Percentiles rank a stretch among this genome's conserved stretches.
phyloP scores from a whole-genome alignment of 805 yeast species.

The Saccharomycopsis microspora region DNA sequence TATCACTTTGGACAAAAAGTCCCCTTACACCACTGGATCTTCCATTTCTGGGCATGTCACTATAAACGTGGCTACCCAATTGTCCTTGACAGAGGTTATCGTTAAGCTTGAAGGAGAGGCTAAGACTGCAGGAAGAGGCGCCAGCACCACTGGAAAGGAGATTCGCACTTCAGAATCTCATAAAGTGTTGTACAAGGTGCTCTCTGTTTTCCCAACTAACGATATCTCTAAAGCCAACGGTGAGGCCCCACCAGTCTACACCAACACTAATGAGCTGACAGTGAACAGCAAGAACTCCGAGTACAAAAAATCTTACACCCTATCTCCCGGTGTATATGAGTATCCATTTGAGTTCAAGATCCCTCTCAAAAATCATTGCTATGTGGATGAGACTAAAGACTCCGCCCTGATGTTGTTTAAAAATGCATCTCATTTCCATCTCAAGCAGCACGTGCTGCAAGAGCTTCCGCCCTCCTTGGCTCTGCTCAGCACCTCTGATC shows the following conservation, averaged over 20 bases:
- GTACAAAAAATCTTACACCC: neutral
- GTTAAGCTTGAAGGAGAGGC: conserved; percentile 13
- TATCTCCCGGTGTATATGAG: conserved; percentile 10
- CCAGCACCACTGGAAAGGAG: neutral
- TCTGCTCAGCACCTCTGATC: neutral
- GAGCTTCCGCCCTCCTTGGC: conserved; percentile 9
- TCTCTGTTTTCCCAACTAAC: conserved; percentile 10
- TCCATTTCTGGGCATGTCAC: conserved; percentile 5
- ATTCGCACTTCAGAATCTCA: conserved; percentile 2
- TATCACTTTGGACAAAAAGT: too few species aligned
- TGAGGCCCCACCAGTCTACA: too few species aligned
- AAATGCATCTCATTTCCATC: neutral
- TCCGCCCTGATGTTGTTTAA: neutral
- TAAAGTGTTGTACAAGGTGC: conserved; percentile 1
- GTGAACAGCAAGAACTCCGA: neutral
- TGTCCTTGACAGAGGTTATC: conserved; percentile 1
- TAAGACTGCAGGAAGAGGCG: neutral
- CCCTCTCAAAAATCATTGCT: conserved; percentile 15
- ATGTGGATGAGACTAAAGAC: neutral
- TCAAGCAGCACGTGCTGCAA: conserved; percentile 8
- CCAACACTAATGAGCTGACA: neutral
- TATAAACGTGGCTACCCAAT: conserved; percentile 3
- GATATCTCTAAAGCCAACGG: conserved; percentile 1
- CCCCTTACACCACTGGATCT: conserved; percentile 10
- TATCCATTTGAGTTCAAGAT: conserved; percentile 11